Evolutionary conservation across 2,329 filamentous ascomycete species (phyloP), one percentile per base, ranked within the genome.

Genomic region (Penicillium thymicola): DNA sequence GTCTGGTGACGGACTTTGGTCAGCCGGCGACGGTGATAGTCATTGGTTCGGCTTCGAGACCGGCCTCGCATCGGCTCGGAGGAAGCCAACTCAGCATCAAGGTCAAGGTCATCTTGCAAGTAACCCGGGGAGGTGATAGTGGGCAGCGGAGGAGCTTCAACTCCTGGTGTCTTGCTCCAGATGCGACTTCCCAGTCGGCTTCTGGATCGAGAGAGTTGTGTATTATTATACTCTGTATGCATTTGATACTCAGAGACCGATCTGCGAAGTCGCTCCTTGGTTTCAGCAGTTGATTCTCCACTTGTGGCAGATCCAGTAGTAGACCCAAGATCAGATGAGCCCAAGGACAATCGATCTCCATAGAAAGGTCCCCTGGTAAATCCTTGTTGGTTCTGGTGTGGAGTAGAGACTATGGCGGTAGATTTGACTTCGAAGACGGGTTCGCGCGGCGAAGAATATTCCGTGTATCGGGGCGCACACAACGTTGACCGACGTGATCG

Each of bases 1-100:
- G 45, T 21, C 32, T 56, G 55, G 21, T 44, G 44, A 34, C 51
- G 62, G 11, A 58, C 42, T 42, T 65, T 66, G 7, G 61, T 59
- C 48, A 64, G 50, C 47, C 49, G 60, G 21, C 59, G 57, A 34
- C 58, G 61, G 28, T 61, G 61, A 34, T 59, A 55, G 21, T 66
- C 65, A 13, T 69, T 57, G 46, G 58, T 67, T 25, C 67, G 65
- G 43, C 56, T 69, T 38, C 65, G 62, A 45, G 62, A 47, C 11
- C 68, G 60, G 34, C 66, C 67, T 50, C 70, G 65, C 21, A 51
- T 42, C 23, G 48, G 16, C n/a, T 68, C 65, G 32, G 52, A 27
- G 3, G 40, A n/a, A 25, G 18, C 28, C 2, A 48, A 43, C 32
- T 51, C 51, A 10, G 28, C 11, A 30, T 51, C 53, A 16, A 36